Evolutionary conservation across 805 yeast species (phyloP).

Genomic region (Lipomyces sp.): DNA sequence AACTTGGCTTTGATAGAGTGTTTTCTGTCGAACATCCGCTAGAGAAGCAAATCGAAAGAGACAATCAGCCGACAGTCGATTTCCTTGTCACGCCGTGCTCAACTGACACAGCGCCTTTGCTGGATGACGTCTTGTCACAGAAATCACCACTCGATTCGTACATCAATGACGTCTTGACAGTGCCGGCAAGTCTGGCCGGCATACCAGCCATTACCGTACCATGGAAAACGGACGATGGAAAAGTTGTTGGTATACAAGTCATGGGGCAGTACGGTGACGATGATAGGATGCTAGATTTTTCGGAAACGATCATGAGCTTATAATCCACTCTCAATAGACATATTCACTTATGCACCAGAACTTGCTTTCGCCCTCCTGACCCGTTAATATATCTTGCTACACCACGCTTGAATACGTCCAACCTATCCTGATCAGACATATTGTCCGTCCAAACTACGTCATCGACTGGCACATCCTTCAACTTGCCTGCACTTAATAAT

Average conservation of each 20-base stretch:
- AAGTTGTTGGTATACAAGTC: conserved; percentile 72
- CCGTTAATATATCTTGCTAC: conserved; percentile 51
- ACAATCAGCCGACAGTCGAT: conserved; percentile 58
- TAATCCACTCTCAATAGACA: neutral
- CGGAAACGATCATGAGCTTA: conserved; percentile 37
- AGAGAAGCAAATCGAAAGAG: conserved; percentile 32
- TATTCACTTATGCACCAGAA: conserved; percentile 44
- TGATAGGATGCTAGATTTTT: conserved; percentile 56
- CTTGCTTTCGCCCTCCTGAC: conserved; percentile 49
- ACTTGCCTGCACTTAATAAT: conserved; percentile 62
- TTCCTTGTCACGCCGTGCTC: conserved; percentile 72
- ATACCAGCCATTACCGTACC: conserved; percentile 86
- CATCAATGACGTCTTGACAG: conserved; percentile 81
- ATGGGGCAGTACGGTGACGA: conserved; percentile 90
- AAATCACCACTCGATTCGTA: conserved; percentile 58
- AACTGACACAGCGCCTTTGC: conserved; percentile 61
- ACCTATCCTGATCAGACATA: conserved; percentile 51
- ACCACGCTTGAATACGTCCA: conserved; percentile 52
- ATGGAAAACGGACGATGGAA: conserved; percentile 40
- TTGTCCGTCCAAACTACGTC: conserved; percentile 47
- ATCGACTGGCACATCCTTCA: conserved; percentile 56
- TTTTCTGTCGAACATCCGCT: conserved; percentile 60
- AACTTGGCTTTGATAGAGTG: conserved; percentile 65
- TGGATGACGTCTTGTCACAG: conserved; percentile 52
- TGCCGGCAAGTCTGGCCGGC: conserved; percentile 91